Evolutionary conservation across 169 alveolate genomes (phyloP).

Genomic region (Ophryocystis elektroscirrha): DNA sequence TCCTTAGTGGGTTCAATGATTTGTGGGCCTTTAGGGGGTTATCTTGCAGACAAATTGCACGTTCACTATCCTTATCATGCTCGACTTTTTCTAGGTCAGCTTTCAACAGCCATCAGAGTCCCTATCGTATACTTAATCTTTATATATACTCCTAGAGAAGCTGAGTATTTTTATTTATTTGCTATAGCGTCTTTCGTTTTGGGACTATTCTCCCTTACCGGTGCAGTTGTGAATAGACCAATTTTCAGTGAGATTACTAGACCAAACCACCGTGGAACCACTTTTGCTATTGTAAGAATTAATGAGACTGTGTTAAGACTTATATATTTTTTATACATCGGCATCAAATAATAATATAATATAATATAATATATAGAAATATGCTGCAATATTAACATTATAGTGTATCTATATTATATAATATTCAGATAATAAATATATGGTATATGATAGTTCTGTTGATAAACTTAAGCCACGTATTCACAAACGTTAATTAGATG

Average conservation of each 20-base stretch:
- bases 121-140: constrained; percentile 37
- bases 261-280: constrained; percentile 59
- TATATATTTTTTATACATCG: too few species aligned
- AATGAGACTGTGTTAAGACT: too few species aligned
- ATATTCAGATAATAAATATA: background rate
- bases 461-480: constrained; percentile 5
- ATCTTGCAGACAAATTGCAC: constrained; percentile 45
- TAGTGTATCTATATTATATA: background rate
- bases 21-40: constrained; percentile 65
- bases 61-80: constrained; percentile 46
- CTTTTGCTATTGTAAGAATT: constrained; percentile 37
- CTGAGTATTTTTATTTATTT: constrained; percentile 16
- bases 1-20: constrained; percentile 51
- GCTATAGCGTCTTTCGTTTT: constrained; percentile 31
- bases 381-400: background rate
- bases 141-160: constrained; percentile 26
- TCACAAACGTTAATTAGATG: background rate
- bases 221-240: constrained; percentile 61
- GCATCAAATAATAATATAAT: too few species aligned
- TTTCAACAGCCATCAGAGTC: constrained; percentile 34
- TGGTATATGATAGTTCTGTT: constrained; percentile 13
- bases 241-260: constrained; percentile 56
- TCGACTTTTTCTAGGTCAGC: constrained; percentile 37
- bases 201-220: constrained; percentile 62
- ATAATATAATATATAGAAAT: too few species aligned